Base-by-base conservation (phyloP, 805 yeast species). In the Metschnikowia drakensbergensis region DNA sequence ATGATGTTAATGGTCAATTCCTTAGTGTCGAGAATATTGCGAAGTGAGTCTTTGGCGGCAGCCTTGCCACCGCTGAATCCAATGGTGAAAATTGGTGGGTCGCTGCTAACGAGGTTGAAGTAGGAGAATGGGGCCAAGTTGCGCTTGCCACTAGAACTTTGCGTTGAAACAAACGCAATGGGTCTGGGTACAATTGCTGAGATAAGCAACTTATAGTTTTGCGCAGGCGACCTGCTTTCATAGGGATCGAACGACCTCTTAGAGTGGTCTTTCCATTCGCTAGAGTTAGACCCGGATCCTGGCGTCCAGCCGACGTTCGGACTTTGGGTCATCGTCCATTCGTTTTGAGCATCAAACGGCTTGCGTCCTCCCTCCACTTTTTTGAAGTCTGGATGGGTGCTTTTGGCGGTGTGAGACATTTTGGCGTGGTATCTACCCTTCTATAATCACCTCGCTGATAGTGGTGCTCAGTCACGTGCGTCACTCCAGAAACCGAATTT, bases 81-180 rank as follows among this genome's bases (percentile, higher is more conserved):
- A 35, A 82, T 44, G 3, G 68, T 65, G 57, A 83, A 82, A 8
- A 77, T 70, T 3, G 87, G 87, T 3, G 88, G 88, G 52, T 81
- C 83, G 47, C 65, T 62, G 42, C 66, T 67, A 11, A 76, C 74
- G 25, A 79, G 52, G 26, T 65, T 66, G 59, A 80, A 79, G 61
- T 69, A 83, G 9, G 84, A 79, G 57, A 77, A 82, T n/a, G 87
- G 87, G 1, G 87, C 79, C 35, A 82, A 60, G 57, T 82, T 82
- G 29, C 55, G 54, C 1, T 54, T 56, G 0, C 85, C 84, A 8
- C 69, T 66, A 5, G 54, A 51, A 27, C 69, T 60, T 1, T 77
- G 57, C 0, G 84, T 72, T 4, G 85, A 75, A 3, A 82, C 62
- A 48, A 82, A 75, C 4, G 80, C 87, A 55, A 82, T 72, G 6